Conservation (phyloP, 805 yeast species). For the Priceomyces carsonii region DNA sequence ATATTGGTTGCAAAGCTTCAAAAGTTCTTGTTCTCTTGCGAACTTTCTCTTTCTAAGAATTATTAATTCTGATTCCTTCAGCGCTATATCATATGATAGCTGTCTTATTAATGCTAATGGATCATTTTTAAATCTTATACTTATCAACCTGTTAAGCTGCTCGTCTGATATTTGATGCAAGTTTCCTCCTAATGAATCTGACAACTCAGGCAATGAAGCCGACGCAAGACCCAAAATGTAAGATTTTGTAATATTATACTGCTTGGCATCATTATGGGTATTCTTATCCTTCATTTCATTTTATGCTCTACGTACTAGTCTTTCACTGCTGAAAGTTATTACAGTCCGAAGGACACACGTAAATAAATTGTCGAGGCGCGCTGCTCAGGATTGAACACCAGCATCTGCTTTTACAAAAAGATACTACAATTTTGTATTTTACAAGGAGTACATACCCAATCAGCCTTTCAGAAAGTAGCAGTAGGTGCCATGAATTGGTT, state of each 20-base stretch:
- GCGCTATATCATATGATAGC: slow-evolving; percentile 48
- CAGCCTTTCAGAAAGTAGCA: no score
- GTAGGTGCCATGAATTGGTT: no score
- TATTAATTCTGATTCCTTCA: slow-evolving; percentile 47
- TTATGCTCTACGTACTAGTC: no score
- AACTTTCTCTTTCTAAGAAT: slow-evolving; percentile 34
- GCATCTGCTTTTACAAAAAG: no score
- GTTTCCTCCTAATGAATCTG: slow-evolving; percentile 14
- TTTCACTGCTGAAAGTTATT: no score
- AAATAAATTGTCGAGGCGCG: slow-evolving; percentile 1
- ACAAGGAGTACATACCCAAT: no score
- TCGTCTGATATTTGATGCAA: slow-evolving; percentile 21
- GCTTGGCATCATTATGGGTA: no score
- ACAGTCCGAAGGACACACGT: neutral
- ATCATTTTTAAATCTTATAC: slow-evolving; percentile 25
- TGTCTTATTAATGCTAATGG: slow-evolving; percentile 42
- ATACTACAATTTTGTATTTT: no score
- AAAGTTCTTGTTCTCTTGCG: slow-evolving; percentile 32
- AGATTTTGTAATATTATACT: neutral
- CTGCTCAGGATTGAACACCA: no score
- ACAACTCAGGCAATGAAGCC: neutral
- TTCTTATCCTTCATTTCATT: neutral
- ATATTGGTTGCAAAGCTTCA: slow-evolving; percentile 32
- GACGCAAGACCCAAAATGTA: slow-evolving; percentile 6
- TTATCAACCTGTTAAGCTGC: slow-evolving; percentile 21